phyloP scores from a whole-genome alignment of 2,329 filamentous ascomycete genomes.

The Calonectria multiphialidica region DNA sequence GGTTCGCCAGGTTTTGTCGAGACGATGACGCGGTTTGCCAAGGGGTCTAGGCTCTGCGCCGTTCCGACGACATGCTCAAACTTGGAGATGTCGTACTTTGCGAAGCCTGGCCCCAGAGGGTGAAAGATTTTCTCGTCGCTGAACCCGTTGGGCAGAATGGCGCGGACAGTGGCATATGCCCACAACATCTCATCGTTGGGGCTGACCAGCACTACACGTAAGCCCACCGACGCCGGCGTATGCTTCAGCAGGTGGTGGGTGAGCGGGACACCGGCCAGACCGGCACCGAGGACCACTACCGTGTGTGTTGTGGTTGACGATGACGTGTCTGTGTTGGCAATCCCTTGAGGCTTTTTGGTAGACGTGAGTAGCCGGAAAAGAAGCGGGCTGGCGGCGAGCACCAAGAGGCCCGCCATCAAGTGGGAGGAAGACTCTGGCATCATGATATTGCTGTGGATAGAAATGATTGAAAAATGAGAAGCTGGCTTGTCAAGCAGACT shows the following conservation, averaged over 20 bases:
- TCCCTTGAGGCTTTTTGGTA: not conserved
- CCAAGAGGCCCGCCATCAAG: not conserved
- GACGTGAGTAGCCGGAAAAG: not conserved
- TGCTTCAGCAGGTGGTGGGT: conserved; percentile 63
- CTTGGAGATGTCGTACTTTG: not conserved
- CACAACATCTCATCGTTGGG: conserved; percentile 65
- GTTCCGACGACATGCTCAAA: conserved; percentile 11
- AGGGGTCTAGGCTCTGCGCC: not conserved
- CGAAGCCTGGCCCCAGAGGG: not conserved
- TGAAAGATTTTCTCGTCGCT: not conserved
- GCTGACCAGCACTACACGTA: conserved; percentile 63
- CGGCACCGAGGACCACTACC: conserved; percentile 62
- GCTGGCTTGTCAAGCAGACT: not conserved
- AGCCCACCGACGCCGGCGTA: conserved; percentile 51
- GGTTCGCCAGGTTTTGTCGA: not conserved
- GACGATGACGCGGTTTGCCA: not conserved
- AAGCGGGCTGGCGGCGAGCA: not conserved
- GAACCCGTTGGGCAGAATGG: conserved; percentile 10
- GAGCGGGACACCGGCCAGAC: conserved; percentile 61
- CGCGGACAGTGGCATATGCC: conserved; percentile 47
- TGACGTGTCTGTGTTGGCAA: not conserved
- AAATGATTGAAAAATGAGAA: not conserved
- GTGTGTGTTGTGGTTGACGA: conserved; percentile 39
- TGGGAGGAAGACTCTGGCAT: not conserved
- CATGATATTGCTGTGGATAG: not conserved